Conservation (phyloP, 305 asterid genomes). For the Petunia hybrid region DNA sequence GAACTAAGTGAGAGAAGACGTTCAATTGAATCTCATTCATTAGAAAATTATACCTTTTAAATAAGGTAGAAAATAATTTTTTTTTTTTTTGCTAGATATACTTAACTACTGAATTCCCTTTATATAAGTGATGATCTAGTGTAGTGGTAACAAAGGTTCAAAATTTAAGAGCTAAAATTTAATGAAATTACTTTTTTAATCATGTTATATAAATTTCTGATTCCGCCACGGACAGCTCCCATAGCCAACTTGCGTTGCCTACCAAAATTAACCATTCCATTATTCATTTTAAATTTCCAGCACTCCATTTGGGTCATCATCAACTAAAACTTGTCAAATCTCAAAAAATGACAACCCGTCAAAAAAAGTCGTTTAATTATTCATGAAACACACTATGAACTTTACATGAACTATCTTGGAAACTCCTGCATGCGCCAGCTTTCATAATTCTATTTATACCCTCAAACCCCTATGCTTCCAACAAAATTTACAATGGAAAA, state of each 20-base stretch:
- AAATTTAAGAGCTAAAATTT: no score
- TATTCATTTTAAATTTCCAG: background rate
- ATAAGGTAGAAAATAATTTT: no score
- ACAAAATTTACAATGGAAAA: conserved; percentile 48
- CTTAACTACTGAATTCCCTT: no score
- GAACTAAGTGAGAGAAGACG: no score
- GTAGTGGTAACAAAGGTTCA: no score
- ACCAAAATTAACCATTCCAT: conserved; percentile 19
- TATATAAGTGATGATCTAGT: no score
- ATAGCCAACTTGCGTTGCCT: conserved; percentile 2
- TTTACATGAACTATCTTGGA: conserved; percentile 70
- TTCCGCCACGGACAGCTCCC: no score
- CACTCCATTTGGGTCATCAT: background rate
- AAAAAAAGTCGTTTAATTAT: conserved; percentile 33
- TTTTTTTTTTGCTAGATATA: no score
- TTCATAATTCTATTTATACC: conserved; percentile 29
- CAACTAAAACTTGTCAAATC: conserved; percentile 44
- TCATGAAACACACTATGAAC: conserved; percentile 48
- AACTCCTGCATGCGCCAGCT: conserved; percentile 47
- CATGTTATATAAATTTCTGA: no score
- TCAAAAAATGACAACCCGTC: conserved; percentile 39
- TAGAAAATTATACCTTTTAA: no score
- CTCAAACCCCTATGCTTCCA: background rate
- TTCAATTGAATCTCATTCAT: no score
- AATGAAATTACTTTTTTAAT: no score